phyloP scores from a whole-genome alignment of 768 basidiomycete species.

The Russula ochroleuca region DNA sequence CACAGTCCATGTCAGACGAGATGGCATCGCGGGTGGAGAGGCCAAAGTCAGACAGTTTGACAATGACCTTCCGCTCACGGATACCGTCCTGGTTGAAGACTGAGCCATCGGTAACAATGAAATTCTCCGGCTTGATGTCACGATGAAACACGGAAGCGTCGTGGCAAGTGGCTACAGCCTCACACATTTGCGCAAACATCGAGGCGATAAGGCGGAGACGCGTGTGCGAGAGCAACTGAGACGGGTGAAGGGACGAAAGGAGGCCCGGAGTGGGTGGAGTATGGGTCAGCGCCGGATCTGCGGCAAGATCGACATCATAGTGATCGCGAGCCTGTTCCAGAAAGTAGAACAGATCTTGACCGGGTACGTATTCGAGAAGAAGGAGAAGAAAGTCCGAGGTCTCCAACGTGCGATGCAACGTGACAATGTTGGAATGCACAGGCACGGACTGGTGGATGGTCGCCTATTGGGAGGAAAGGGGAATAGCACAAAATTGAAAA shows the following conservation, averaged over 20 bases:
- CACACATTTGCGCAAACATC: conserved; percentile 99
- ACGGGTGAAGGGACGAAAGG: conserved; percentile 74
- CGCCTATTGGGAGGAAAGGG: conserved; percentile 52
- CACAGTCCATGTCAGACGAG: conserved; percentile 96
- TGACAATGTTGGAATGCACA: conserved; percentile 90
- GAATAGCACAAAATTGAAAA: neutral
- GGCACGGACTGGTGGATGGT: conserved; percentile 92
- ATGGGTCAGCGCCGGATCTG: conserved; percentile 40
- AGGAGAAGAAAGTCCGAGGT: conserved; percentile 88
- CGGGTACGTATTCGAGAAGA: conserved; percentile 92
- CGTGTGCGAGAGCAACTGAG: conserved; percentile 78
- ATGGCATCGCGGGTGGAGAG: conserved; percentile 85
- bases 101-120: conserved; percentile 86
- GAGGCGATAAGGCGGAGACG: conserved; percentile 90
- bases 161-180: conserved; percentile 93
- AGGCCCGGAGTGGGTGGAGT: conserved; percentile 94
- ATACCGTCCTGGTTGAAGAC: conserved; percentile 49
- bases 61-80: conserved; percentile 81
- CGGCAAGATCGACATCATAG: conserved; percentile 49
- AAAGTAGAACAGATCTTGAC: conserved; percentile 97
- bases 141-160: conserved; percentile 87
- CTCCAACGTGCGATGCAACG: conserved; percentile 89
- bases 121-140: conserved; percentile 99
- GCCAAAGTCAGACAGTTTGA: conserved; percentile 97
- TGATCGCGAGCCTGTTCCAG: conserved; percentile 93